Base-by-base conservation (phyloP, 441 rosid genomes). In the Raphanus hybrid region DNA sequence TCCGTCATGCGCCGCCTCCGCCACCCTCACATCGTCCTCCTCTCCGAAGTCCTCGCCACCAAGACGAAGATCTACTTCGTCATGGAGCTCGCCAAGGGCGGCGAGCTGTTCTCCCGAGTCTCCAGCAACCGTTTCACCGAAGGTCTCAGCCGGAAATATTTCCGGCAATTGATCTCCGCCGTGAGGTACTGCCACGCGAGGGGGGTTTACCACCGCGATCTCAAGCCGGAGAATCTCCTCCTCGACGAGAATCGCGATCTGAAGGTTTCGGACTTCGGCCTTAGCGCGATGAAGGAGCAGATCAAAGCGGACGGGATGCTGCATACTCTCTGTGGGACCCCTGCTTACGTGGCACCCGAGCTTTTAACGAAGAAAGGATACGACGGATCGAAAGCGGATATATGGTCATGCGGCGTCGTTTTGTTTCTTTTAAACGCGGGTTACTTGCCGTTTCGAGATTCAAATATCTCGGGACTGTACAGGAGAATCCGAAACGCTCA, bases 341-440 rank as follows among this genome's bases (percentile, higher is more conserved):
- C 91, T 0, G 90, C 98, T 18, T 93, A 93, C 78, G 98, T 93
- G 35, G 96, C 98, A 3, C 98, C 97, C 29, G 98, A 95, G 83
- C 80, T 90, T 70, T 83, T 90, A 3, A 78, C 79, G 18, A 90
- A 88, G 84, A 86, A 87, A 71, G 94, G 94, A 37, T 90, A 90
- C 84, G 92, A 90, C n/a, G 94, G 94, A 1, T 81, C 88, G 0
- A 87, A 82, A 48, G 83, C 86, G 9, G 92, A 90, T 48, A 72
- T 88, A 1, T 90, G 94, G 94, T 88, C 94, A 0, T 88, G 92
- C 83, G 89, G 94, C 78, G 74, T 90, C 79, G 72, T 90, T 68
- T 68, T 90, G 67, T 90, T 80, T 75, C 87, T 90, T 1, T 84
- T 90, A 16, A 83, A 81, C 79, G 89, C 94, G 0, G 94, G 92